Conservation (phyloP, 2,329 filamentous ascomycete species). For the Trichoderma sp. region DNA sequence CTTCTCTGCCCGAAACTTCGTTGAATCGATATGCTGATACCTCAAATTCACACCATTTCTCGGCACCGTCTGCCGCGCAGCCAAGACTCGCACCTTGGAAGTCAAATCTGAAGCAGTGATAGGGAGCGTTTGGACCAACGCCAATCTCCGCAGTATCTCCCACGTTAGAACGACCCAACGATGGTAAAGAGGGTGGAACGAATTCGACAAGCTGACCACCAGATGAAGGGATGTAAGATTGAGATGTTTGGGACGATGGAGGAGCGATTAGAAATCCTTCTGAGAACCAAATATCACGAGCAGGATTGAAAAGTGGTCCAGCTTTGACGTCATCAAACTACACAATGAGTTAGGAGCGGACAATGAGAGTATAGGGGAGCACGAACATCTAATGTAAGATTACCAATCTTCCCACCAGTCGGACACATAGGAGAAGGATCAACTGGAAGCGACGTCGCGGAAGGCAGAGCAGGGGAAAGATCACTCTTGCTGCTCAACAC, state of each 20-base stretch:
- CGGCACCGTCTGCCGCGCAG: conserved; percentile 43
- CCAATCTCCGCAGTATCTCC: conserved; percentile 47
- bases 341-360: conserved; percentile 29
- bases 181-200: conserved; percentile 43
- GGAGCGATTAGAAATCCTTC: conserved; percentile 47
- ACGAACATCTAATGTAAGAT: conserved; percentile 46
- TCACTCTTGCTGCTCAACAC: conserved; percentile 11
- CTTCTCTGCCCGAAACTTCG: conserved; percentile 39
- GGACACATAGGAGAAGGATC: conserved; percentile 36
- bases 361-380: background rate
- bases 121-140: conserved; percentile 44
- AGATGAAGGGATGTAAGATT: conserved; percentile 45
- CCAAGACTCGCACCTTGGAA: conserved; percentile 46
- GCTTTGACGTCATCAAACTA: conserved; percentile 46
- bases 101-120: conserved; percentile 47
- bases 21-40: conserved; percentile 48
- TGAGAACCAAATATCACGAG: conserved; percentile 48
- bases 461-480: conserved; percentile 26
- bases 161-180: conserved; percentile 33
- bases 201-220: conserved; percentile 48
- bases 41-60: conserved; percentile 48
- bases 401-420: conserved; percentile 43
- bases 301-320: conserved; percentile 47
- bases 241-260: conserved; percentile 39
- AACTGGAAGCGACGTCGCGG: conserved; percentile 20